Evolutionary conservation across 352 stramenopile species (phyloP), one percentile per base, ranked within the genome.

Genomic region (Phytophthora hybrid): DNA sequence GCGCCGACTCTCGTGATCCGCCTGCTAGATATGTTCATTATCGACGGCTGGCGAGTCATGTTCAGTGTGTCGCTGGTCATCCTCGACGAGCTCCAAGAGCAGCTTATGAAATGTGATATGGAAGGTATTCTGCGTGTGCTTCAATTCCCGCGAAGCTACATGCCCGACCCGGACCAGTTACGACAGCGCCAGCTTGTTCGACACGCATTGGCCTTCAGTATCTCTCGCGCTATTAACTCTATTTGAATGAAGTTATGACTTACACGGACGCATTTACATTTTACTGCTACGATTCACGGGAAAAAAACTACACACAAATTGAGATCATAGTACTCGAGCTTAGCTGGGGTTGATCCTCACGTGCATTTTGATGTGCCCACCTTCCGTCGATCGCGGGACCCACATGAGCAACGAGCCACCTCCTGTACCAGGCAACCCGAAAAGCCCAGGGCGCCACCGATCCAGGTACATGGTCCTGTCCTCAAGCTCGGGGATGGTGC

Each of bases 41-140:
- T 95, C 63, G 89, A 95, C 62, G 85, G 89, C 10, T 93, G 88
- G 84, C 84, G 89, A 19, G 84, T 93, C 26, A 87, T 95, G 23
- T 90, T 93, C 63, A 92, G 87, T 47, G 87, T 94, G 69, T 89
- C 84, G 9, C 73, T 95, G 16, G 89, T 94, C 2, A 89, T 95
- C 26, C 76, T 95, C 2, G 85, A 95, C 64, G 83, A 93, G 26
- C 76, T 95, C 7, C 79, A 90, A 31, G 66, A 78, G 18, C 63
- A 82, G 37, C 74, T 95, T 6, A 63, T 92, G 18, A 63, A 66
- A 14, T 74, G 74, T 29, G 85, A 95, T 19, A 82, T 95, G 61
- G 89, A 95, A 46, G 77, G 79, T 10, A 93, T 94, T 53, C 59
- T 94, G 34, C 80, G 79, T 9, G 76, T 94, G 3, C 76, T 95